Evolutionary conservation across 352 stramenopile genomes (phyloP).

Genomic region (Hyaloperonospora brassicae): DNA sequence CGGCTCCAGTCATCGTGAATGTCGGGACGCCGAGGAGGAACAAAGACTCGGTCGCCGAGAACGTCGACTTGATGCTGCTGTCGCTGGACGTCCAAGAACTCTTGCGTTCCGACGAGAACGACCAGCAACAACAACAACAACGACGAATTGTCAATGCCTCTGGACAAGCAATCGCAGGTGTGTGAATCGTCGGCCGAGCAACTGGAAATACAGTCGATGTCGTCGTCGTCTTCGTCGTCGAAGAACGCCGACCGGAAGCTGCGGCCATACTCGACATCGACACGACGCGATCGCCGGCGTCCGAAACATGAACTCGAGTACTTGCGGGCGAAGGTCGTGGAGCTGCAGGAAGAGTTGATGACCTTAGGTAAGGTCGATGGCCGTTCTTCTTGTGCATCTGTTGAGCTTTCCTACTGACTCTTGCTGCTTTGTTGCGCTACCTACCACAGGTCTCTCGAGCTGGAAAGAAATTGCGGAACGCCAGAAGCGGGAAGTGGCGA

Average conservation of each 20-base stretch:
- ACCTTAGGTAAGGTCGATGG: constrained; percentile 3
- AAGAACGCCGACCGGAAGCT: constrained; percentile 21
- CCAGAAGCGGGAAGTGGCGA: constrained; percentile 14
- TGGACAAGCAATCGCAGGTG: no score
- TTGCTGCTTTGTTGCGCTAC: constrained; percentile 1
- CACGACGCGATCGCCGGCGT: constrained; percentile 21
- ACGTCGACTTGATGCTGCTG: constrained; percentile 15
- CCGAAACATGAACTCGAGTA: constrained; percentile 32
- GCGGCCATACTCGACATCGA: constrained; percentile 15
- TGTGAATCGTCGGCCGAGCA: no score
- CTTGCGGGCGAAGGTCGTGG: constrained; percentile 18
- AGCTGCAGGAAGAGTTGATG: constrained; percentile 21
- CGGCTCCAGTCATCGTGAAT: neutral
- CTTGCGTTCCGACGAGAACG: constrained; percentile 1
- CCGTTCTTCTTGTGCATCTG: neutral
- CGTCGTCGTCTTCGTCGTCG: no score
- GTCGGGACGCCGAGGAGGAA: neutral
- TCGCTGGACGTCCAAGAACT: constrained; percentile 21
- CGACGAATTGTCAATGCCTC: no score
- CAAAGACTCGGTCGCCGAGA: neutral
- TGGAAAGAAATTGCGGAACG: constrained; percentile 20
- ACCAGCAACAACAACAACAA: no score
- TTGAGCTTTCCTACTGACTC: neutral
- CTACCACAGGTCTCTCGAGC: constrained; percentile 5
- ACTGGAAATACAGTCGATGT: no score